These are phyloP conservation scores for Xylaria sp. DNA, from an alignment of 2,329 filamentous ascomycete species.

Conservation along the genomic window DNA sequence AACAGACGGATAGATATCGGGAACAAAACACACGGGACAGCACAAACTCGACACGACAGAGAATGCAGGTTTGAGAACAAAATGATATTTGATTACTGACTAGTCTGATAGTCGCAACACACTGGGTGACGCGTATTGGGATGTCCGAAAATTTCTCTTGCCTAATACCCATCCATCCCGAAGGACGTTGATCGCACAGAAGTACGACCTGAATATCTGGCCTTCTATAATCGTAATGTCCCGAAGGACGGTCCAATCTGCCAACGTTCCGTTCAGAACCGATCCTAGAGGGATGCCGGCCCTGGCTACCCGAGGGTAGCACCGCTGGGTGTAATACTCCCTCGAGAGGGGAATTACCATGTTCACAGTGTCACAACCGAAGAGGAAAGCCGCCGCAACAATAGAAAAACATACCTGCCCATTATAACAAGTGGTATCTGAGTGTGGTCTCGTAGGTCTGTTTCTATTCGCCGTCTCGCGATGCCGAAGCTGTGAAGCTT, in stretches of 20 bases:
- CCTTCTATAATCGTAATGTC: slow-evolving; percentile 34
- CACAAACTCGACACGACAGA: too few relatives aligned
- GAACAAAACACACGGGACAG: too few relatives aligned
- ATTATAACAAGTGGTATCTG: slow-evolving; percentile 25
- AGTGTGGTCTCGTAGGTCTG: slow-evolving; percentile 23
- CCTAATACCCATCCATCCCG: slow-evolving; percentile 31
- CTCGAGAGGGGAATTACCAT: background rate
- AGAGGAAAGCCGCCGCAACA: background rate
- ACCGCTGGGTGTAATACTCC: slow-evolving; percentile 53
- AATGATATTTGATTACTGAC: background rate
- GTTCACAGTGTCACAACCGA: slow-evolving; percentile 10
- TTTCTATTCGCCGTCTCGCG: slow-evolving; percentile 18
- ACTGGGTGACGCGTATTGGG: background rate
- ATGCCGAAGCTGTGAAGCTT: slow-evolving; percentile 14
- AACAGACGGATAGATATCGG: too few relatives aligned
- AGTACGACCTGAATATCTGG: slow-evolving; percentile 28
- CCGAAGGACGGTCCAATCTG: slow-evolving; percentile 45
- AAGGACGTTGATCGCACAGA: slow-evolving; percentile 22
- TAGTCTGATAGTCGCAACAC: background rate
- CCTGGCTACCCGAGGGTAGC: slow-evolving; percentile 70
- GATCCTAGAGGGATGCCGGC: slow-evolving; percentile 61
- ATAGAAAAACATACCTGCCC: slow-evolving; percentile 28
- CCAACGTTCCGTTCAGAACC: slow-evolving; percentile 80
- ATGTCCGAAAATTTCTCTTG: slow-evolving; percentile 39
- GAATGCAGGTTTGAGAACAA: too few relatives aligned